These are phyloP conservation scores for Pseudoperonospora humuli DNA, from an alignment of 352 stramenopile genomes.

Conservation along the genomic window DNA sequence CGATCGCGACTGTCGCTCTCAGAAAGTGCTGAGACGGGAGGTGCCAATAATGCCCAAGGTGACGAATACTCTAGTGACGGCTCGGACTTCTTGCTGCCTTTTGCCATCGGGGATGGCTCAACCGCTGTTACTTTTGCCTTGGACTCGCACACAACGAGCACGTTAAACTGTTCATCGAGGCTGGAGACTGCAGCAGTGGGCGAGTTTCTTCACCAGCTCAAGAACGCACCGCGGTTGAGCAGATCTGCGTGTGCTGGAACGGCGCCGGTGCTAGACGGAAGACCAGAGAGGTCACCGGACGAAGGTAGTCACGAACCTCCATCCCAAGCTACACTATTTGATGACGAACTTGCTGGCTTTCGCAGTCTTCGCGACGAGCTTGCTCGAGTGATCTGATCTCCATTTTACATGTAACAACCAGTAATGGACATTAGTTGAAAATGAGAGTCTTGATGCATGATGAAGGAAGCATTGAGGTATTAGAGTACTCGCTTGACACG, in stretches of 20 bases:
- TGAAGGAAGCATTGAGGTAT: no score
- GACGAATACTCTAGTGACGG: slow-evolving; percentile 15
- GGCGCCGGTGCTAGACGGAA: background rate
- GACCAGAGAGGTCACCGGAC: background rate
- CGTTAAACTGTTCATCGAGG: slow-evolving; percentile 9
- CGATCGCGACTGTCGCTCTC: slow-evolving; percentile 34
- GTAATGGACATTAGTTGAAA: no score
- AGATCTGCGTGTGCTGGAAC: background rate
- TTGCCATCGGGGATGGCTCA: slow-evolving; percentile 44
- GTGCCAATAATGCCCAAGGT: background rate
- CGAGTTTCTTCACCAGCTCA: slow-evolving; percentile 74
- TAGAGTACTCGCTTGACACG: no score
- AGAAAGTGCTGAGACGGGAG: slow-evolving; percentile 8
- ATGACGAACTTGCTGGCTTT: slow-evolving; percentile 73
- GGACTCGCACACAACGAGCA: slow-evolving; percentile 26
- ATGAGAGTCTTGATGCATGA: no score
- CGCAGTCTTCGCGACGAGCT: slow-evolving; percentile 63
- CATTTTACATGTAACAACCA: background rate
- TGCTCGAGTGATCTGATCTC: slow-evolving; percentile 26
- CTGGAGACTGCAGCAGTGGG: slow-evolving; percentile 61
- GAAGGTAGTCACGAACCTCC: slow-evolving; percentile 2
- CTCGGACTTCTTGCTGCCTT: slow-evolving; percentile 50
- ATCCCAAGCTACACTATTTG: slow-evolving; percentile 33
- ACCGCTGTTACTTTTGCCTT: slow-evolving; percentile 34
- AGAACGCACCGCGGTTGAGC: slow-evolving; percentile 56